Evolutionary conservation across 257 asterid genomes (phyloP).

Genomic region (Solanum piurae): DNA sequence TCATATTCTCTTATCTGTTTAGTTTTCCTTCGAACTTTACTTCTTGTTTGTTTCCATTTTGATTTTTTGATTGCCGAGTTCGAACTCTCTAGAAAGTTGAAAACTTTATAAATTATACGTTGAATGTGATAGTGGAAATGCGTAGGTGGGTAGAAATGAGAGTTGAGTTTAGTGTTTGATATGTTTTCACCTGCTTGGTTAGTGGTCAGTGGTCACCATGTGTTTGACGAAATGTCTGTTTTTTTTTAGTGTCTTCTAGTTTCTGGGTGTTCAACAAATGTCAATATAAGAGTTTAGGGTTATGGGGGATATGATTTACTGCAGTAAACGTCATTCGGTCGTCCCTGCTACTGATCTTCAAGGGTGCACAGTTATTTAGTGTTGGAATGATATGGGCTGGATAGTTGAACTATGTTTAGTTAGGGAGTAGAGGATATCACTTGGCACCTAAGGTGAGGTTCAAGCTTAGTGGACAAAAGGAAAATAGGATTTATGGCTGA

Average conservation of each 20-base stretch:
- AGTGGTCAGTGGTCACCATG: not conserved
- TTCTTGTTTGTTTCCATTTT: not conserved
- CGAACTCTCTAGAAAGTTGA: not conserved
- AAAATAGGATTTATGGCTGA: not conserved
- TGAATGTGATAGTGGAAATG: not conserved
- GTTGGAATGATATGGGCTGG: not conserved
- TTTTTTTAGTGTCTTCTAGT: not conserved
- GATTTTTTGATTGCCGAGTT: not conserved
- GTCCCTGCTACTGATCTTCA: not conserved
- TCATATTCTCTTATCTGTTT: not conserved
- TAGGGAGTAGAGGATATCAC: not conserved
- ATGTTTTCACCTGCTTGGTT: too few relatives aligned
- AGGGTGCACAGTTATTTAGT: not conserved
- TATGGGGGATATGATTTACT: not conserved
- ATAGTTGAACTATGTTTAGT: not conserved
- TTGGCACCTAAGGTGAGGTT: not conserved
- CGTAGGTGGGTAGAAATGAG: not conserved
- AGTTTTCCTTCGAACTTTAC: not conserved
- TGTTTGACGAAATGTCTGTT: constrained; percentile 39
- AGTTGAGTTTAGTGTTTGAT: not conserved
- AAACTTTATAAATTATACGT: not conserved
- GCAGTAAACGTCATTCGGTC: not conserved
- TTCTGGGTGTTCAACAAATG: not conserved
- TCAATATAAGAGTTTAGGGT: not conserved
- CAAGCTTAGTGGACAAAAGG: not conserved